phyloP scores from a whole-genome alignment of 257 asterid genomes.

The Cruciata laevipes region DNA sequence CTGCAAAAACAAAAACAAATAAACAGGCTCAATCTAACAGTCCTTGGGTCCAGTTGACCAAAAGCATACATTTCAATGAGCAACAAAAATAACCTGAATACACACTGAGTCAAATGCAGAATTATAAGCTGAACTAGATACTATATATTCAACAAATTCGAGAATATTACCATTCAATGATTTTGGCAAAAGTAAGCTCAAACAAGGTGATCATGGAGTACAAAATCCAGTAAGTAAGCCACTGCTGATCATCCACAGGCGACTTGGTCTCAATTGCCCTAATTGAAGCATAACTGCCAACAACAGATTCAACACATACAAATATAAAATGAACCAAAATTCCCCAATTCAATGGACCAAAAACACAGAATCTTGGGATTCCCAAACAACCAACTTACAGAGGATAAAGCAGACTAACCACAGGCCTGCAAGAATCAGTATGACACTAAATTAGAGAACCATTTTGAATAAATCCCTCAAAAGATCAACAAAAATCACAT shows the following conservation, averaged over 20 bases:
- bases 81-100: not conserved
- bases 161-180: slow-evolving; percentile 69
- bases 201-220: slow-evolving; percentile 95
- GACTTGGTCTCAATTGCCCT: slow-evolving; percentile 92
- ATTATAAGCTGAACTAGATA: not conserved
- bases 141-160: not conserved
- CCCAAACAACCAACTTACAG: slow-evolving; percentile 53
- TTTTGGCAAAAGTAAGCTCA: slow-evolving; percentile 85
- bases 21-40: not conserved
- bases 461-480: not conserved
- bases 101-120: not conserved
- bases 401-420: slow-evolving; percentile 81
- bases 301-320: slow-evolving; percentile 8
- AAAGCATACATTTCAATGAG: not conserved
- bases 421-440: slow-evolving; percentile 66
- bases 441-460: slow-evolving; percentile 12
- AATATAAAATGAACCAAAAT: not conserved
- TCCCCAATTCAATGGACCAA: not conserved
- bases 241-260: slow-evolving; percentile 88
- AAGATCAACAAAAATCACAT: not conserved
- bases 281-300: slow-evolving; percentile 82
- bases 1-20: not conserved
- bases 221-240: slow-evolving; percentile 98
- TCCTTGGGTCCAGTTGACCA: not conserved
- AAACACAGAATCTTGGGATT: not conserved